Base-by-base conservation (phyloP, 306 rosid genomes). In the Quercus parvula region DNA sequence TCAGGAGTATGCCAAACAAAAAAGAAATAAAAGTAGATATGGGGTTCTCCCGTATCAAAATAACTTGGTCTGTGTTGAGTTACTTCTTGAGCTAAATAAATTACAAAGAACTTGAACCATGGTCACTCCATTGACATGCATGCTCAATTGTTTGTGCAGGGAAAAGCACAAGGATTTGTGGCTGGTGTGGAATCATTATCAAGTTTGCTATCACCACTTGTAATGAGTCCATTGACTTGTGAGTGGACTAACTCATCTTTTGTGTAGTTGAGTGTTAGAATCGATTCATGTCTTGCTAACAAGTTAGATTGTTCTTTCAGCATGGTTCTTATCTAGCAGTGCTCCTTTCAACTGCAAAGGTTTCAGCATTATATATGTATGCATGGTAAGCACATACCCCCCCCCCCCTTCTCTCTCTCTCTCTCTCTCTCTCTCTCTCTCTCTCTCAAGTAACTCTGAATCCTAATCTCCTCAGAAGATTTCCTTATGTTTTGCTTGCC, bases 301-400 rank as follows among this genome's bases (percentile, higher is more conserved):
- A 20, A 56, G 2, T 46, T 10, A 70, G 54, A 74, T 7, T 84
- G 52, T 49, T 68, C 56, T 88, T 79, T 86, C 87, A 91, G 98
- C 98, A 49, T 85, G 84, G 92, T 93, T 93, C 82, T 58, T 93
- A 31, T 93, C 98, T n/a, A 70, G 74, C 44, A 73, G 75, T 75
- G 97, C 98, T n/a, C 98, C 98, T 31, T 93, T 93, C 87, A 76
- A 91, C 61, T 93, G 96, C 86, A 93, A 93, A 90, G 98, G 97
- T 71, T 93, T 93, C 76, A 88, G 91, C 90, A 84, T 93, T 20
- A 80, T 93, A 56, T 81, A 88, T 44, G 30, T 91, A 75, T 76
- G 86, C 89, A 85, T 91, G 94, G 98, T 88, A 78, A 84, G 73
- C 46, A 35, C 56, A 64, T 28, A 56, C 62, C 70, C 17, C 38